These are phyloP conservation scores for Diaporthe ilicicola DNA, from an alignment of 2,329 filamentous ascomycete species.

Conservation along the genomic window DNA sequence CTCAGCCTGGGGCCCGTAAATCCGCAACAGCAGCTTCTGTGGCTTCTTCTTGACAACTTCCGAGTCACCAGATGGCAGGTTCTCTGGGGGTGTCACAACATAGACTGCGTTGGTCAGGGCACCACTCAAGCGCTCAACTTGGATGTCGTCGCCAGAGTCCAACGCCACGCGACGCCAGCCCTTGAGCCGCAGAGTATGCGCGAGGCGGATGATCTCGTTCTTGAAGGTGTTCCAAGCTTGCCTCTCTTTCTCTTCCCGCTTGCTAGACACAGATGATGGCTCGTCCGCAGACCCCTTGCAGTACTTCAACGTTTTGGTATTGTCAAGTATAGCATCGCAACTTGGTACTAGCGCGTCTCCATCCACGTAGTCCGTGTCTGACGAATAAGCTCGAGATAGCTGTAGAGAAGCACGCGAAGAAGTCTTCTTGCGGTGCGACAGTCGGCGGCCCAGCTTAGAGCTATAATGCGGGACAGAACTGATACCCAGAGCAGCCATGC, in stretches of 20 bases:
- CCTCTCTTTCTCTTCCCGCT: constrained; percentile 69
- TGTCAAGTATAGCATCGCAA: constrained; percentile 87
- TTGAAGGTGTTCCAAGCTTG: constrained; percentile 90
- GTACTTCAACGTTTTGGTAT: constrained; percentile 87
- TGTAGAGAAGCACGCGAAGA: constrained; percentile 48
- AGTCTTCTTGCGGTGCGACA: constrained; percentile 50
- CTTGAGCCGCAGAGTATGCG: constrained; percentile 89
- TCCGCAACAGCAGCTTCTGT: constrained; percentile 81
- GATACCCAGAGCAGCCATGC: constrained; percentile 63
- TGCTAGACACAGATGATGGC: constrained; percentile 49
- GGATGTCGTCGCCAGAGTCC: constrained; percentile 72
- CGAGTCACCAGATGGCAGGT: constrained; percentile 55
- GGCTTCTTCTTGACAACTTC: constrained; percentile 51
- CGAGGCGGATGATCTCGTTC: constrained; percentile 86
- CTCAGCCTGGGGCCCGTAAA: constrained; percentile 95
- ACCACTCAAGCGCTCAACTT: constrained; percentile 82
- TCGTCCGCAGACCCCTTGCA: constrained; percentile 54
- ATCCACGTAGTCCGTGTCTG: constrained; percentile 86
- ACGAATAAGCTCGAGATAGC: constrained; percentile 66
- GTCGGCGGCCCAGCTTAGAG: constrained; percentile 52
- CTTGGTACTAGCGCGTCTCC: constrained; percentile 84
- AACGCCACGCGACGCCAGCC: constrained; percentile 88
- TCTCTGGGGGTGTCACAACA: constrained; percentile 82
- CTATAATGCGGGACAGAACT: constrained; percentile 53
- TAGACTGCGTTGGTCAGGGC: constrained; percentile 97